Conservation (phyloP, 495 filamentous ascomycete genomes). For the Penicillium bovifimosum region DNA sequence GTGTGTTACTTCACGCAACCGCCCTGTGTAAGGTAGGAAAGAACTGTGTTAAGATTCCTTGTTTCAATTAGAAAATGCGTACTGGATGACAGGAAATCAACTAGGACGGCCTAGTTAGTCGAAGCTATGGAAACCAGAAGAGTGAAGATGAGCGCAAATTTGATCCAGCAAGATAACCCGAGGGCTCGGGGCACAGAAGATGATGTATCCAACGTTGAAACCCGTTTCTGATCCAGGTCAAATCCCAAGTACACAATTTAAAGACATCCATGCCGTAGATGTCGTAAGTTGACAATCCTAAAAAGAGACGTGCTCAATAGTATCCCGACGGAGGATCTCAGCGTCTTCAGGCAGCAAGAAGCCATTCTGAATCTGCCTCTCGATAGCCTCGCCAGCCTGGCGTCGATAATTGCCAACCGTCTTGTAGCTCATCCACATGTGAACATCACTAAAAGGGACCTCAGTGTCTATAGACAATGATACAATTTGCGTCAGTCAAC, state of each 20-base stretch:
- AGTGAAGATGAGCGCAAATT: neutral
- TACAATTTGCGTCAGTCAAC: neutral
- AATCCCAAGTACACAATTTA: neutral
- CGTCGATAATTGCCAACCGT: neutral
- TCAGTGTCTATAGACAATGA: neutral
- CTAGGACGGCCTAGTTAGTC: neutral
- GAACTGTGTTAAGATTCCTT: no score
- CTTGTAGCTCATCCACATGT: neutral
- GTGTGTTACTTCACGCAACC: neutral
- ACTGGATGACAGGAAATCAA: neutral
- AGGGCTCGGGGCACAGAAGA: neutral
- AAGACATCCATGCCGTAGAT: neutral
- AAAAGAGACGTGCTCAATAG: constrained; percentile 1
- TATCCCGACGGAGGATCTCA: constrained; percentile 8
- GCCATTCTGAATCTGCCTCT: neutral
- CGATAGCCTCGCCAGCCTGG: neutral
- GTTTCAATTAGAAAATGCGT: no score
- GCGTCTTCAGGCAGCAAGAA: constrained; percentile 8
- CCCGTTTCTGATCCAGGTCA: neutral
- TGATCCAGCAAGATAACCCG: neutral
- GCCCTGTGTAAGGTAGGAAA: no score
- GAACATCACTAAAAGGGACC: neutral
- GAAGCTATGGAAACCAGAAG: neutral
- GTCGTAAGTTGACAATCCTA: neutral
- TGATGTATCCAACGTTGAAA: neutral